Percentiles rank a stretch among this genome's conserved stretches.
Evolutionary conservation across 257 asterid genomes (phyloP).

Genomic region (Cruciata laevipes): DNA sequence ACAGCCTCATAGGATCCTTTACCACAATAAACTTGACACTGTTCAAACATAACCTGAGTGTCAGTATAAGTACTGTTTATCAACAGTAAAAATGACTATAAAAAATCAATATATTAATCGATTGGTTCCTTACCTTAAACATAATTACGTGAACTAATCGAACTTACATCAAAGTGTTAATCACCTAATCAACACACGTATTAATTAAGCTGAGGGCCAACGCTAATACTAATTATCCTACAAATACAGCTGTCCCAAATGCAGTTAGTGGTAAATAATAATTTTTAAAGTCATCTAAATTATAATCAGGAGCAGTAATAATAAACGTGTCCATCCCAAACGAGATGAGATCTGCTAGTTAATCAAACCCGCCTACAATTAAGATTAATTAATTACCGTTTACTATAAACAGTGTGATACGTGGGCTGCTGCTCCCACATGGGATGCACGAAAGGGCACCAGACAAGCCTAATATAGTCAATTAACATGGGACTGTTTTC

Average conservation of each 20-base stretch:
- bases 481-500: background rate
- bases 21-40: too few relatives aligned
- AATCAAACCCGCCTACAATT: background rate
- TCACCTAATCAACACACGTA: background rate
- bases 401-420: background rate
- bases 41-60: too few relatives aligned
- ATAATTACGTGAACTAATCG: background rate
- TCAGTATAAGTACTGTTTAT: too few relatives aligned
- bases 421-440: constrained; percentile 10
- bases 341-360: background rate
- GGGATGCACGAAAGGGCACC: constrained; percentile 7
- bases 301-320: background rate
- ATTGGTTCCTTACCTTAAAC: background rate
- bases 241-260: background rate
- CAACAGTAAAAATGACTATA: too few relatives aligned
- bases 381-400: background rate
- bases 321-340: background rate
- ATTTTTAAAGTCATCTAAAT: background rate
- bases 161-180: background rate
- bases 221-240: background rate
- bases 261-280: background rate
- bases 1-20: too few relatives aligned
- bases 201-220: background rate
- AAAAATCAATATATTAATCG: background rate
- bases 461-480: background rate